Evolutionary conservation across 2,329 filamentous ascomycete genomes (phyloP), one percentile per base, ranked within the genome.

Genomic region (Cladosporium sp.): DNA sequence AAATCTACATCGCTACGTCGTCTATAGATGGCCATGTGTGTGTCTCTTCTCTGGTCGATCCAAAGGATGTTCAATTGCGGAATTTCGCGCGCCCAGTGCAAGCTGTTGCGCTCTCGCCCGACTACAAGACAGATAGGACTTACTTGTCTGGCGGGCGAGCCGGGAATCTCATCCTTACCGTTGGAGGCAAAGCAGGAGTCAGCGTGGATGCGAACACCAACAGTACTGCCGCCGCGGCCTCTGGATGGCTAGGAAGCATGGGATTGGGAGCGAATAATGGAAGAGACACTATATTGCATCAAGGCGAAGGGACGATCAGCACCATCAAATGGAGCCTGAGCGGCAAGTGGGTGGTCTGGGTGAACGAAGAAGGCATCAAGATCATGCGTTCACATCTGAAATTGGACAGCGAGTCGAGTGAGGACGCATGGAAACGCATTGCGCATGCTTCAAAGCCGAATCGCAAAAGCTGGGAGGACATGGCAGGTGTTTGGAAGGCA

Each of bases 1-100:
- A 91, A 48, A 95, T 98, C 35, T 88, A 93, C 66, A 87, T 98
- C 57, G 92, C 86, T 1, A 95, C 92, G 1, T 89, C 93, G 0
- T 97, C 93, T 0, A 88, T 95, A 64, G 93, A 98, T 67, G 94
- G 93, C 15, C 92, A 96, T 63, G 88, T 98, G 12, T 97, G 93
- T 61, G 82, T 98, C 1, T 85, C 90, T 52, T 95, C 89, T 1
- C 72, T 98, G 16, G 72, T 93, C 16, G 92, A 98, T 62, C 72
- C 85, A 32, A 94, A 90, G 62, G 93, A 98, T 69, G 90, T 96
- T 2, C 85, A 90, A 51, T 71, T 97, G 22, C 84, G 93, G 22
- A 96, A 96, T 66, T 98, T 97, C 71, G 89, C 88, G 1, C 82
- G 94, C 4, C 94, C 94, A 0, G 83, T 98, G 2, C 90, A 96